Evolutionary conservation across 2,329 filamentous ascomycete genomes (phyloP).

Genomic region (Aaosphaeria arxii): DNA sequence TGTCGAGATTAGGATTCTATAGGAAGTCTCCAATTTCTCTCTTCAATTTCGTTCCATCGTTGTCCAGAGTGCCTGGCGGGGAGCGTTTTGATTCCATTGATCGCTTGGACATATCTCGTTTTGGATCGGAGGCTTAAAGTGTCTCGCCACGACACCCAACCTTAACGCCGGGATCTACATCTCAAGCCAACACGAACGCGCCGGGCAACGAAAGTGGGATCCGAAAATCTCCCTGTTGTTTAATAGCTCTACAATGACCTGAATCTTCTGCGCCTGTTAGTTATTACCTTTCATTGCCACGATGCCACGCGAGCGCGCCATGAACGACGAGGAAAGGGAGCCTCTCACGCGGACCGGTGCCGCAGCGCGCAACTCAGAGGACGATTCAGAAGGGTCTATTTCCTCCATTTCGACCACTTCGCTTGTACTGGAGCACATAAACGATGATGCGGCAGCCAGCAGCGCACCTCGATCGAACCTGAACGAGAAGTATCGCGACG

Average conservation of each 20-base stretch:
- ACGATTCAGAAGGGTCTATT: slow-evolving; percentile 51
- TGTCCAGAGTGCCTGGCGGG: no score
- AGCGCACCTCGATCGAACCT: slow-evolving; percentile 22
- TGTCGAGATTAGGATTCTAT: no score
- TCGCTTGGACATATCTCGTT: no score
- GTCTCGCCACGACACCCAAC: no score
- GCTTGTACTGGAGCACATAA: slow-evolving; percentile 74
- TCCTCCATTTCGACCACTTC: slow-evolving; percentile 84
- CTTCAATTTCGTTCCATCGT: no score
- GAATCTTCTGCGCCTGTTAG: not conserved
- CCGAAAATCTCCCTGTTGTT: no score
- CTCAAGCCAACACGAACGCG: no score
- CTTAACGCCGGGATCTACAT: no score
- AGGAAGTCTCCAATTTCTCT: no score
- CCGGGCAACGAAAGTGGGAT: no score
- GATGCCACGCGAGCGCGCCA: slow-evolving; percentile 33
- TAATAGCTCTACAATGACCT: not conserved
- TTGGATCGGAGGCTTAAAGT: no score
- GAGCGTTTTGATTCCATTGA: no score
- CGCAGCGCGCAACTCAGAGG: slow-evolving; percentile 30
- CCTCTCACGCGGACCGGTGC: slow-evolving; percentile 39
- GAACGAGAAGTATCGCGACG: slow-evolving; percentile 37
- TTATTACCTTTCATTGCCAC: slow-evolving; percentile 1
- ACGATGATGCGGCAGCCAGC: slow-evolving; percentile 55
- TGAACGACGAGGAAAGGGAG: slow-evolving; percentile 44